Evolutionary conservation across 1,284 basidiomycete species (phyloP).

Genomic region (Spongispora temasekensis): DNA sequence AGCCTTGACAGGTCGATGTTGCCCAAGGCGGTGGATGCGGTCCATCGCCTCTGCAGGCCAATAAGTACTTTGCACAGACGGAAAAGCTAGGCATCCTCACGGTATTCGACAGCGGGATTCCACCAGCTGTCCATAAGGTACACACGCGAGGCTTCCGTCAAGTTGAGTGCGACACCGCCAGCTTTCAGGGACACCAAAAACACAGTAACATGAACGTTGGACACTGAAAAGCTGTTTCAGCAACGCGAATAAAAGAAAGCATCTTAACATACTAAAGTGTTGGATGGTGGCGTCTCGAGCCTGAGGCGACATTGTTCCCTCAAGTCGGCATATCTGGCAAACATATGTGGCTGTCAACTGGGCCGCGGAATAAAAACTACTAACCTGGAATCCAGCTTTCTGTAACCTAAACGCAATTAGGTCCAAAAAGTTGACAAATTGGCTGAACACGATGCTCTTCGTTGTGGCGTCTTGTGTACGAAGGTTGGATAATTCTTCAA

Average conservation of each 20-base stretch:
- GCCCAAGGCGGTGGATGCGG: conserved; percentile 89
- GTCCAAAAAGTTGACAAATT: conserved; percentile 90
- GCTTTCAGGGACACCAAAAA: conserved; percentile 97
- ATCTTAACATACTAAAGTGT: conserved; percentile 75
- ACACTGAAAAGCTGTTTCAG: conserved; percentile 54
- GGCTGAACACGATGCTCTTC: conserved; percentile 96
- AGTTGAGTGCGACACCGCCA: conserved; percentile 91
- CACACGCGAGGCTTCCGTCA: conserved; percentile 93
- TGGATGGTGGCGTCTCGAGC: conserved; percentile 94
- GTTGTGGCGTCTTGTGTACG: conserved; percentile 87
- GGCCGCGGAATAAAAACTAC: conserved; percentile 17
- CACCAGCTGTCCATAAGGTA: conserved; percentile 93
- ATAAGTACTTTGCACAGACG: conserved; percentile 14
- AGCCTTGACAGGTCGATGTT: conserved; percentile 90
- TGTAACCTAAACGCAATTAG: conserved; percentile 93
- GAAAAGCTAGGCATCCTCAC: conserved; percentile 43
- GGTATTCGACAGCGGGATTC: conserved; percentile 86
- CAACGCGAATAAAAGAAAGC: conserved; percentile 4
- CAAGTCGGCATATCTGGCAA: conserved; percentile 86
- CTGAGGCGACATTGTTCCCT: conserved; percentile 97
- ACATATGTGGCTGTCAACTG: background rate
- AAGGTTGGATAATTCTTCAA: conserved; percentile 91
- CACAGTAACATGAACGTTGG: conserved; percentile 92
- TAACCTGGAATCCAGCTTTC: conserved; percentile 84
- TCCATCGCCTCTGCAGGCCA: conserved; percentile 87